Evolutionary conservation across 2,329 filamentous ascomycete species (phyloP).

Genomic region (Pseudogymnoascus sp.): DNA sequence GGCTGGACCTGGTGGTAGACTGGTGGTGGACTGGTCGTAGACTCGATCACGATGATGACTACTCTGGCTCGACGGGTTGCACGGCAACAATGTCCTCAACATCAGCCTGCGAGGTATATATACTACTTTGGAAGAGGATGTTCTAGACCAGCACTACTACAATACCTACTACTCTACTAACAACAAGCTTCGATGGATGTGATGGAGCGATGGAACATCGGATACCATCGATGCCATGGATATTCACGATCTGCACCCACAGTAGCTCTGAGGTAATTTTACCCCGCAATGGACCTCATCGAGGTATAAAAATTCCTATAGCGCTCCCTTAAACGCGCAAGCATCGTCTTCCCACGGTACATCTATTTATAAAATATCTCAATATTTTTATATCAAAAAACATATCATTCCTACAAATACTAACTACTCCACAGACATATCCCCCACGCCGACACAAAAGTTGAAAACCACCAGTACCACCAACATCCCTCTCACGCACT

Average conservation of each 20-base stretch:
- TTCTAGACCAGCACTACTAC: neutral
- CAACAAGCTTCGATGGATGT: neutral
- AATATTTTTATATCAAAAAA: neutral
- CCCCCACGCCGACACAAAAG: neutral
- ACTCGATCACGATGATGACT: neutral
- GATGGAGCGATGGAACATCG: neutral
- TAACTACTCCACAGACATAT: neutral
- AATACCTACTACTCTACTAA: neutral
- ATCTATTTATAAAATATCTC: neutral
- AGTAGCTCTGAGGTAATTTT: neutral
- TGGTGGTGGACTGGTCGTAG: neutral
- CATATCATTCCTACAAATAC: neutral
- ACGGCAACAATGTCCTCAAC: neutral
- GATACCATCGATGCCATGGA: neutral
- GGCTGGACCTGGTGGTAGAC: neutral
- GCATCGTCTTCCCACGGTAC: neutral
- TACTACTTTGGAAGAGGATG: neutral
- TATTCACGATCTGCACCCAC: neutral
- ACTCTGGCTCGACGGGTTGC: neutral
- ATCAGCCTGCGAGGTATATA: neutral
- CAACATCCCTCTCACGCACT: neutral
- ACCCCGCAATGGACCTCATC: neutral
- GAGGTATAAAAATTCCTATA: neutral
- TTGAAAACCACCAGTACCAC: neutral
- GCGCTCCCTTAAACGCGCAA: neutral